Evolutionary conservation across 257 asterid species (phyloP).

Genomic region (Phtheirospermum japonicum): DNA sequence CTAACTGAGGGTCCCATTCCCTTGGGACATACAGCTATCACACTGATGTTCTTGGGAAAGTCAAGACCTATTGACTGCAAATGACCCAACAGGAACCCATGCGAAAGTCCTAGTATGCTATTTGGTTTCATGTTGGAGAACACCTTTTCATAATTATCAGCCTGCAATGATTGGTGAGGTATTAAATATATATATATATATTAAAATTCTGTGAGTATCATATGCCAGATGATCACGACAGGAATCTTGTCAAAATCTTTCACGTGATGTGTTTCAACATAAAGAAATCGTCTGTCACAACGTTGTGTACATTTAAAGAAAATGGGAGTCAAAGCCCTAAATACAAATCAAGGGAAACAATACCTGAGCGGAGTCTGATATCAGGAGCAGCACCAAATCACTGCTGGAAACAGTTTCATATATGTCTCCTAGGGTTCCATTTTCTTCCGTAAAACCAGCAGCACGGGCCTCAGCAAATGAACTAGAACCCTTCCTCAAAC

Average conservation of each 20-base stretch:
- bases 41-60: slow-evolving; percentile 87
- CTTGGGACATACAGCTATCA: slow-evolving; percentile 94
- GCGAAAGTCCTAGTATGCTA: slow-evolving; percentile 96
- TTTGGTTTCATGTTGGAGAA: slow-evolving; percentile 93
- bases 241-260: background rate
- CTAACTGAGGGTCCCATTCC: slow-evolving; percentile 99
- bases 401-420: slow-evolving; percentile 87
- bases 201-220: background rate
- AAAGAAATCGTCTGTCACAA: background rate
- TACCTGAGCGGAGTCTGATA: slow-evolving; percentile 98
- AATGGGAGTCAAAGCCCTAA: background rate
- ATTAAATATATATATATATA: no score
- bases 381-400: slow-evolving; percentile 83
- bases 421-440: slow-evolving; percentile 91
- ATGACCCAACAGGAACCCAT: slow-evolving; percentile 96
- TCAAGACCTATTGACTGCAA: slow-evolving; percentile 81
- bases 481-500: slow-evolving; percentile 89
- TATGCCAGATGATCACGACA: slow-evolving; percentile 6
- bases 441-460: slow-evolving; percentile 90
- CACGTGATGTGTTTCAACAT: slow-evolving; percentile 11
- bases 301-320: background rate
- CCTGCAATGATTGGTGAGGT: slow-evolving; percentile 48
- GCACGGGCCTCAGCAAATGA: slow-evolving; percentile 89
- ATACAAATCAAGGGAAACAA: slow-evolving; percentile 12
- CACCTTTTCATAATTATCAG: slow-evolving; percentile 84